These are phyloP conservation scores for Fusarium mangiferae DNA, from an alignment of 2,329 filamentous ascomycete genomes.

Conservation along the genomic window DNA sequence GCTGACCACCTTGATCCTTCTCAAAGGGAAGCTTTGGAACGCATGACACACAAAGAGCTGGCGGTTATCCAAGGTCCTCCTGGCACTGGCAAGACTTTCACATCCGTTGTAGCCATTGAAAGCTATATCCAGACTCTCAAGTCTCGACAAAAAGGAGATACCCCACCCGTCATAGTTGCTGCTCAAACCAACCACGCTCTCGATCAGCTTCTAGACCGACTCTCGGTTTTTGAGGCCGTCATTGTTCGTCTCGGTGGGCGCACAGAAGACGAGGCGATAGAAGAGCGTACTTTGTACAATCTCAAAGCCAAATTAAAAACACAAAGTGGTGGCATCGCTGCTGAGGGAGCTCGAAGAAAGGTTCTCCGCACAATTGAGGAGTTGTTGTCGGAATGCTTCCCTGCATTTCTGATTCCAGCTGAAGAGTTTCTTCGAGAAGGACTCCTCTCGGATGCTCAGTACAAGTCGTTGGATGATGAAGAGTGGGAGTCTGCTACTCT, in stretches of 20 bases:
- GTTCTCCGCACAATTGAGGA: conserved; percentile 16
- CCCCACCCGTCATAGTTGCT: conserved; percentile 75
- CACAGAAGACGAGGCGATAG: conserved; percentile 73
- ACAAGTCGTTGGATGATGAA: conserved; percentile 57
- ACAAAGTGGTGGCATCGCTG: background rate
- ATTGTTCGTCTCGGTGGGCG: conserved; percentile 73
- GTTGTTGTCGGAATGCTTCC: conserved; percentile 45
- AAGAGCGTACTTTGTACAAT: conserved; percentile 72
- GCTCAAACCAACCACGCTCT: conserved; percentile 93
- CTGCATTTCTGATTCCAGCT: conserved; percentile 61
- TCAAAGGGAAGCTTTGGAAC: conserved; percentile 73
- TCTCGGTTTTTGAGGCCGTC: conserved; percentile 62
- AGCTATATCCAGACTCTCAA: conserved; percentile 64
- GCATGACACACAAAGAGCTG: conserved; percentile 77
- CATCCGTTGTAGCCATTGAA: conserved; percentile 75
- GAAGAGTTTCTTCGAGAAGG: conserved; percentile 63
- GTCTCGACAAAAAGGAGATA: conserved; percentile 39
- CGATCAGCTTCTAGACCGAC: conserved; percentile 78
- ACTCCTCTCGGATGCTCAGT: conserved; percentile 72
- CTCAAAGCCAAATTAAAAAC: conserved; percentile 54
- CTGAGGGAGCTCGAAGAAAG: conserved; percentile 19
- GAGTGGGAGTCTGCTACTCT: conserved; percentile 36
- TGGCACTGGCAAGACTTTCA: conserved; percentile 79
- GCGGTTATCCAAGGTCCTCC: conserved; percentile 88
- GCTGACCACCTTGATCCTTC: conserved; percentile 69